These are phyloP conservation scores for Leptographium lundbergii DNA, from an alignment of 2,329 filamentous ascomycete genomes.

Conservation along the genomic window DNA sequence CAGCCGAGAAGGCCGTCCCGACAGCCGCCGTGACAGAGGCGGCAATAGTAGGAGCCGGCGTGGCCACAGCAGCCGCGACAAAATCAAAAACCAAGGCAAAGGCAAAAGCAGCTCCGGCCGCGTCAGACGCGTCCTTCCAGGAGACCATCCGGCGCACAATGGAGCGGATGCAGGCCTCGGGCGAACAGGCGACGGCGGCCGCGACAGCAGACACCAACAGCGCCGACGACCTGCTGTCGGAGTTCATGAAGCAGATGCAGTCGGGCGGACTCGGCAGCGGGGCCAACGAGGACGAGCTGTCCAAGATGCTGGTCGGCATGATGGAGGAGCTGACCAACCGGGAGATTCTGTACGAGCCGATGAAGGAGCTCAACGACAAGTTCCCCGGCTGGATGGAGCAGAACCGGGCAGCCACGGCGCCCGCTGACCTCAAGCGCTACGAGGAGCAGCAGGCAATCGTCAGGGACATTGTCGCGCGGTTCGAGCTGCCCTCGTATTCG, in stretches of 20 bases:
- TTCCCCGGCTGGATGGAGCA: slow-evolving; percentile 81
- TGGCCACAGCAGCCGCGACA: background rate
- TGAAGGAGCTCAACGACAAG: slow-evolving; percentile 92
- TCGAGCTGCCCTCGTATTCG: slow-evolving; percentile 69
- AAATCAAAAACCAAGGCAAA: background rate
- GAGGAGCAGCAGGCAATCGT: slow-evolving; percentile 70
- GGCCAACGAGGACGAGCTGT: slow-evolving; percentile 69
- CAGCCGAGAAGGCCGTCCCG: background rate
- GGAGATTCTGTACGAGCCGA: slow-evolving; percentile 94
- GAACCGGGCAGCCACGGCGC: slow-evolving; percentile 52
- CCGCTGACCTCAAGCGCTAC: slow-evolving; percentile 68
- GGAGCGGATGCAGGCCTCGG: slow-evolving; percentile 88
- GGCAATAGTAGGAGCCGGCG: background rate
- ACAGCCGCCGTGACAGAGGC: background rate
- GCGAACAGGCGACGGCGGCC: slow-evolving; percentile 71
- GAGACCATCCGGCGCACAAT: slow-evolving; percentile 89
- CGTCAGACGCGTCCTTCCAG: slow-evolving; percentile 55
- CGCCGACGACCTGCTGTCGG: slow-evolving; percentile 71
- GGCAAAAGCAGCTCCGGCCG: slow-evolving; percentile 2
- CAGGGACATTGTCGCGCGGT: slow-evolving; percentile 74
- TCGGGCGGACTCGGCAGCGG: slow-evolving; percentile 40
- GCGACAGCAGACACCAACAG: slow-evolving; percentile 44
- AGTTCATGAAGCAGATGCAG: slow-evolving; percentile 84
- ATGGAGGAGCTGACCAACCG: slow-evolving; percentile 99
- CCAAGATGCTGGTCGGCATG: slow-evolving; percentile 92